Conservation (phyloP, 805 yeast genomes). For the Cyberlindnera bimundalis region DNA sequence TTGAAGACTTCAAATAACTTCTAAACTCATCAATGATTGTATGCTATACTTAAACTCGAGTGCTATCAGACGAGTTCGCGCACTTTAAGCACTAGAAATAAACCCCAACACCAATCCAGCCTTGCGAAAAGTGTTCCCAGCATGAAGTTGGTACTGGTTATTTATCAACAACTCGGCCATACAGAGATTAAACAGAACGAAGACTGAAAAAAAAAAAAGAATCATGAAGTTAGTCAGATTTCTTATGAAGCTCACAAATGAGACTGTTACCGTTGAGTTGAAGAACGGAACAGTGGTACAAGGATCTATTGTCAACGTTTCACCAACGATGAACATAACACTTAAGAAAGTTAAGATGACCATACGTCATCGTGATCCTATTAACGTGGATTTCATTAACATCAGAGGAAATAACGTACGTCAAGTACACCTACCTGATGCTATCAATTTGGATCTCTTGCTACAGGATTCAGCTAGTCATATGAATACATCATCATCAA, state of each 20-base stretch:
- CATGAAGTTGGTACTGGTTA: too few relatives aligned
- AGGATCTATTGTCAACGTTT: constrained; percentile 80
- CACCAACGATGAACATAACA: constrained; percentile 89
- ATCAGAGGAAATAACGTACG: constrained; percentile 89
- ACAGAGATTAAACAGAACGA: not conserved
- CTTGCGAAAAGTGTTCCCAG: too few relatives aligned
- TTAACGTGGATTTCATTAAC: constrained; percentile 70
- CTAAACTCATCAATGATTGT: too few relatives aligned
- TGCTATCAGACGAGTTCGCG: too few relatives aligned
- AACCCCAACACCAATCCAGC: too few relatives aligned
- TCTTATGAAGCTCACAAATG: constrained; percentile 79
- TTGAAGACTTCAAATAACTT: too few relatives aligned
- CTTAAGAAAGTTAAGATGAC: constrained; percentile 79
- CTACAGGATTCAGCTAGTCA: constrained; percentile 41
- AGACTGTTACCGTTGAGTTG: constrained; percentile 84
- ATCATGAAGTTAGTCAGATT: constrained; percentile 67
- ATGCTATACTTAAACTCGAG: too few relatives aligned
- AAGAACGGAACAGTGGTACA: constrained; percentile 86
- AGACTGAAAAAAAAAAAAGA: not conserved
- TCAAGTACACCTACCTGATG: constrained; percentile 80
- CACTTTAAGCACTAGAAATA: too few relatives aligned
- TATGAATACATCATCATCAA: not conserved
- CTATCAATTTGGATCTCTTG: constrained; percentile 66
- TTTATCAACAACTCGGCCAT: too few relatives aligned
- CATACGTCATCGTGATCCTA: constrained; percentile 64